Conservation (phyloP, 139 green algal species). For the Chlorella sp. region DNA sequence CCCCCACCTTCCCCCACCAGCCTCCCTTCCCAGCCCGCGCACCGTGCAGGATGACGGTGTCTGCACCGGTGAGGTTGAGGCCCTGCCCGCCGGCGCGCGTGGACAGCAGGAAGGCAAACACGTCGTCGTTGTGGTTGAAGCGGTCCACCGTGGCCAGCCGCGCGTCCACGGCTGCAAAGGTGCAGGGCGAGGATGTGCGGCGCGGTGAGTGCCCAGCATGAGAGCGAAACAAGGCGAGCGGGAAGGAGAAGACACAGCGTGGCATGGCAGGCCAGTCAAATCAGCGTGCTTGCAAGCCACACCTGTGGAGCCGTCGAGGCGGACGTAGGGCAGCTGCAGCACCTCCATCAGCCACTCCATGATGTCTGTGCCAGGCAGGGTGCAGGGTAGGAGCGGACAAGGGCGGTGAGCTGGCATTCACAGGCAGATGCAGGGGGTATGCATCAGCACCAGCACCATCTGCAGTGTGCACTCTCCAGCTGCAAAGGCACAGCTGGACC, state of each 20-base stretch:
- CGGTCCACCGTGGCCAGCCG: slow-evolving; percentile 85
- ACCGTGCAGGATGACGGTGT: slow-evolving; percentile 94
- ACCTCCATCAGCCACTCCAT: slow-evolving; percentile 86
- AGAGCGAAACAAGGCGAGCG: no score
- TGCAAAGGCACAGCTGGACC: no score
- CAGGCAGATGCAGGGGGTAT: no score
- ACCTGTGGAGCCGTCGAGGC: slow-evolving; percentile 86
- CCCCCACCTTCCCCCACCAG: neutral
- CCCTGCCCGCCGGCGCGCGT: slow-evolving; percentile 93
- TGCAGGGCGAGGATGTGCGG: no score
- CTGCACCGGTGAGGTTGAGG: slow-evolving; percentile 94
- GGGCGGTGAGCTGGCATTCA: no score
- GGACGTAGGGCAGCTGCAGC: slow-evolving; percentile 70
- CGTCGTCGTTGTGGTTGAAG: slow-evolving; percentile 69
- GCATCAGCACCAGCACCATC: no score
- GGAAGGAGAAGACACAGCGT: no score
- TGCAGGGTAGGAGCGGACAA: no score
- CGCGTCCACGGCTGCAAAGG: slow-evolving; percentile 64
- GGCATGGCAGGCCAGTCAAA: no score
- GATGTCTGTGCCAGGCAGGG: slow-evolving; percentile 63
- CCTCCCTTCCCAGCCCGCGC: neutral
- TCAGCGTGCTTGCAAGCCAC: no score
- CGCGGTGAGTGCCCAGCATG: no score
- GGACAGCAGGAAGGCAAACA: slow-evolving; percentile 94
- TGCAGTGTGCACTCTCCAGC: no score